Percentiles rank a stretch among this genome's conserved stretches.
phyloP scores from a whole-genome alignment of 805 yeast genomes.

The Metschnikowia reukaufii region DNA sequence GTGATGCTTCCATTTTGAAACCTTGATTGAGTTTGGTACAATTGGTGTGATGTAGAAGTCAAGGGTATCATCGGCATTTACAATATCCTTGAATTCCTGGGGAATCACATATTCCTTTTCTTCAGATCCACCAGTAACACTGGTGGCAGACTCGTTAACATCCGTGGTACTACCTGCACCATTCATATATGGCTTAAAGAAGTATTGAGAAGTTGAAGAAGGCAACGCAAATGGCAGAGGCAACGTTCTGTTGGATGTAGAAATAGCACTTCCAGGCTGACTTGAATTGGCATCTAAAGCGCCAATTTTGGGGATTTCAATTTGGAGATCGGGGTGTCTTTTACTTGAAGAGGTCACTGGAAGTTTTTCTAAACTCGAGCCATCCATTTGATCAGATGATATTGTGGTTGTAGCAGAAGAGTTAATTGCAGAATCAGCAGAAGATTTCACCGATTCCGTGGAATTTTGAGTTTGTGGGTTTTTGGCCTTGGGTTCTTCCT shows the following conservation, averaged over 20 bases:
- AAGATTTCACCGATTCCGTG: not conserved
- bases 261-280: slow-evolving; percentile 18
- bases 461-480: not conserved
- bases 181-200: slow-evolving; percentile 33
- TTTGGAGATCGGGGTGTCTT: slow-evolving; percentile 15
- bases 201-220: slow-evolving; percentile 40
- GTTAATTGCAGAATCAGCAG: not conserved
- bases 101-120: slow-evolving; percentile 34
- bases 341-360: not conserved
- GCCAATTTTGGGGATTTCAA: slow-evolving; percentile 18
- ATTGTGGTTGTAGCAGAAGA: not conserved
- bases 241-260: slow-evolving; percentile 19
- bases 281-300: slow-evolving; percentile 10
- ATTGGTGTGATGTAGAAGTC: slow-evolving; percentile 40
- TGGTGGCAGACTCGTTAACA: slow-evolving; percentile 5
- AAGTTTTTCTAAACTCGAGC: not conserved
- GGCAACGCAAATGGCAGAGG: slow-evolving; percentile 48
- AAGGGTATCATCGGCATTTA: slow-evolving; percentile 37
- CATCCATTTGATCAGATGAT: not conserved
- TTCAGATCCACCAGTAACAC: slow-evolving; percentile 5
- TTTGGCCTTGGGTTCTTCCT: not conserved
- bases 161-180: slow-evolving; percentile 7
- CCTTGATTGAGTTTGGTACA: slow-evolving; percentile 36
- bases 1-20: slow-evolving; percentile 43
- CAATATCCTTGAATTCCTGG: slow-evolving; percentile 34